These are phyloP conservation scores for Dacryopinax spathularia DNA, from an alignment of 768 basidiomycete species.

Conservation along the genomic window DNA sequence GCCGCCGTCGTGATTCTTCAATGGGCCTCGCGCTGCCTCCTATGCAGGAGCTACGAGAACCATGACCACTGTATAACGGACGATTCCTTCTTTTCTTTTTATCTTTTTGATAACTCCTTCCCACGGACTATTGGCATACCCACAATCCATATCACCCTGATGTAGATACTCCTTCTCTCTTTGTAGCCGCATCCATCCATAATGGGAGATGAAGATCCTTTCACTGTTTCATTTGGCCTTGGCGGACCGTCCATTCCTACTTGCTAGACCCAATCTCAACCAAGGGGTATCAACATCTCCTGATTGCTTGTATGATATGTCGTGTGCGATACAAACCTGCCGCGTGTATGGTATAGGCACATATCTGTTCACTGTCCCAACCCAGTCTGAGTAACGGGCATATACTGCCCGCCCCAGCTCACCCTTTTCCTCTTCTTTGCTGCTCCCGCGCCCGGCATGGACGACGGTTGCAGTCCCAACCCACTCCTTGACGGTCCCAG, in stretches of 20 bases:
- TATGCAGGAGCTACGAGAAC: neutral
- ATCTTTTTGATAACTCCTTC: neutral
- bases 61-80: neutral
- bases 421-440: slow-evolving; percentile 6
- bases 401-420: slow-evolving; percentile 4
- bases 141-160: neutral
- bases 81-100: neutral
- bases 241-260: too few species aligned
- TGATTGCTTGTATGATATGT: too few species aligned
- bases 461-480: neutral
- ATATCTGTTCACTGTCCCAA: too few species aligned
- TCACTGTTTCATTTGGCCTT: too few species aligned
- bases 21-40: neutral
- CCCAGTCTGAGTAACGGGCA: neutral
- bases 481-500: neutral
- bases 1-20: neutral
- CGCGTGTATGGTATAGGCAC: too few species aligned
- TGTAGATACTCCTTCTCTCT: neutral
- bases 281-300: too few species aligned
- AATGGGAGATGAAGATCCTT: too few species aligned
- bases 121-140: neutral
- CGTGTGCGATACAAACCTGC: too few species aligned
- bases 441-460: neutral
- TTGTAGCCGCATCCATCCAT: too few species aligned
- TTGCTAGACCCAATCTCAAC: too few species aligned